Base-by-base conservation (phyloP, 371 early-diverging fungal species). In the Basidiobolus meristosporus region DNA sequence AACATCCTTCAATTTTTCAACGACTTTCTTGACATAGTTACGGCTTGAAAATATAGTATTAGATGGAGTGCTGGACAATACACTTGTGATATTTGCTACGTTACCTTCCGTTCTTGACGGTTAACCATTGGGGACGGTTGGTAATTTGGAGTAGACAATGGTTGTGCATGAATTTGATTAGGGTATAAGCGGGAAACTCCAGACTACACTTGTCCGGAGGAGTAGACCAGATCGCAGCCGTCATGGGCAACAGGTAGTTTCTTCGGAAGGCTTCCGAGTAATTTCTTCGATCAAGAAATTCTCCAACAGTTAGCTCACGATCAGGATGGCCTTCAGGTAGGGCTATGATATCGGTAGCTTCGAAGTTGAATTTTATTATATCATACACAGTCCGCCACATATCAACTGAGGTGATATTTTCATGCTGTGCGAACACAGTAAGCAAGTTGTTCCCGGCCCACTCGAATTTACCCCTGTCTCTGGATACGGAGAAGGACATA, bases 171-270 rank as follows among this genome's bases (percentile, higher is more conserved):
- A 75, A 75, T 23, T 61, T 55, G 17, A 72, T 56, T 26, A 72
- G 44, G 7, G 73, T 68, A 10, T 57, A 42, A 15, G 62, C 43
- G 3, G 75, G 75, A 39, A 75, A 72, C 30, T 56, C 48, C 38
- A 54, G 50, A 28, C 56, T 47, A n/a, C 68, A 59, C 47, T 53
- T 54, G 31, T 63, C 58, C n/a, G 65, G 60, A 22, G 69, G 66
- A 4, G 69, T 68, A 19, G 65, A 63, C 75, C 75, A 75, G 34
- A 75, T 62, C 12, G 65, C 57, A 3, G 73, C 65, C 11, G 70
- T 66, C 65, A 70, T 68, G 11, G 75, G 72, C 6, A 51, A 40
- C 16, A 61, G 40, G 41, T 70, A 75, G 52, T 70, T 60, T 39
- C 68, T 52, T 28, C 51, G 58, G 43, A 75, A 75, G 36, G 56